Conservation (phyloP, 2,329 filamentous ascomycete species). For the Fusarium cicatricum region DNA sequence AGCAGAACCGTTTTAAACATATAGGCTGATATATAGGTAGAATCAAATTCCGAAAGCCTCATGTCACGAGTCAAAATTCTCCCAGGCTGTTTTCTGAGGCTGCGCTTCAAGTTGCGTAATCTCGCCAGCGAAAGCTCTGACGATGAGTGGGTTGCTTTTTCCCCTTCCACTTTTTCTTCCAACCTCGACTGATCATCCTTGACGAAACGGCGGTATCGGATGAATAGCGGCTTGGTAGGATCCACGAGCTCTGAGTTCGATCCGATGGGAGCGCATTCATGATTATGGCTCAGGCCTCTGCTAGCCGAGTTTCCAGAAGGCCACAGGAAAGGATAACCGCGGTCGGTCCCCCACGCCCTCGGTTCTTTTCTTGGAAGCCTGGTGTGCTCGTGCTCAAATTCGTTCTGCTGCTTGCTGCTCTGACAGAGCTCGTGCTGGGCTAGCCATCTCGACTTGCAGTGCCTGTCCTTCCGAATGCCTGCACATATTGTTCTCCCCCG, state of each 20-base stretch:
- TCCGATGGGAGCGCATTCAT: neutral
- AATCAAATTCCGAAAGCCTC: neutral
- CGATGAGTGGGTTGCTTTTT: slow-evolving; percentile 4
- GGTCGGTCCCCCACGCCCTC: slow-evolving; percentile 19
- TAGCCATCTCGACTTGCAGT: slow-evolving; percentile 9
- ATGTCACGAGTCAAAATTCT: neutral
- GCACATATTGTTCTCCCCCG: neutral
- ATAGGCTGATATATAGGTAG: slow-evolving; percentile 1
- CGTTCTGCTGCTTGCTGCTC: slow-evolving; percentile 1
- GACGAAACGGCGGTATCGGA: slow-evolving; percentile 5
- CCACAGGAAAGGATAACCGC: slow-evolving; percentile 5
- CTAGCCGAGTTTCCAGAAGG: slow-evolving; percentile 35
- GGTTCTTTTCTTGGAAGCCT: slow-evolving; percentile 17
- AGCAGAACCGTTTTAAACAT: neutral
- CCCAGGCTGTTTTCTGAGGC: slow-evolving; percentile 1
- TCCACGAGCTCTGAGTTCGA: slow-evolving; percentile 9
- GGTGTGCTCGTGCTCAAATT: slow-evolving; percentile 18
- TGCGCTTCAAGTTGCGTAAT: slow-evolving; percentile 6
- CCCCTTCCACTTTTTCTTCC: neutral
- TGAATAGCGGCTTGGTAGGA: neutral
- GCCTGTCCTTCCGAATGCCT: slow-evolving; percentile 1
- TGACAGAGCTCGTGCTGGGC: slow-evolving; percentile 11
- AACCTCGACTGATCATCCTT: slow-evolving; percentile 1
- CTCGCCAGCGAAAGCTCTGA: neutral
- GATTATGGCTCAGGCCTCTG: slow-evolving; percentile 2